Evolutionary conservation across 495 filamentous ascomycete species (phyloP), one percentile per base, ranked within the genome.

Genomic region (Ascodesmis nigricans): DNA sequence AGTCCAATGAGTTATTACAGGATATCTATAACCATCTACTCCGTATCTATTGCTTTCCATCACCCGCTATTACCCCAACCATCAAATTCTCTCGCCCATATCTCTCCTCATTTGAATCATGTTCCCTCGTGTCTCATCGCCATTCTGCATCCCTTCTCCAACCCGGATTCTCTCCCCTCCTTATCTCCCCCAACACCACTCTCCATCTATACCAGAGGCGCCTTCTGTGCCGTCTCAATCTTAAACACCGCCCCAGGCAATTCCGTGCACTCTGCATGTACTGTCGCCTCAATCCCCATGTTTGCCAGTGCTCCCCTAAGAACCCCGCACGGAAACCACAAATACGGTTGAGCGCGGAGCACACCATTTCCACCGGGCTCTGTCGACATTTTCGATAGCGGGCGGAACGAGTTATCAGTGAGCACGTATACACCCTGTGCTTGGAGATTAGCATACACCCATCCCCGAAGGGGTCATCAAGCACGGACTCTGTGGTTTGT

Each of bases 291-390:
- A 39, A 97, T 82, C 10, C 87, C 84, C 64, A 97, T 64, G 33
- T 73, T 81, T 6, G 82, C 75, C 14, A 97, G 60, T 21, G 79
- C 78, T 33, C 87, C 87, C 25, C 84, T 64, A 30, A 97, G 75
- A 13, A 97, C 62, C 38, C 87, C 87, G 46, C 79, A 84, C 3
- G 87, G 87, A 52, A 93, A 91, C 72, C 75, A 92, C 9, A 97
- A 65, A 53, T 83, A 92, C 78, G 81, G 75, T 55, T 84, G 77
- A 24, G 80, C 81, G 49, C 70, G 63, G 2, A 62, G 54, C 17
- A 87, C 62, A 1, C 77, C 73, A 33, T 77, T 68, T 15, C 73
- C 67, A 27, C 75, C 67, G 5, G 67, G 58, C 43, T 77, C 71
- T 42, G 77, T 70, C 47, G 73, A 79, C 82, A 93, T 93, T 25